Evolutionary conservation across 2,329 filamentous ascomycete species (phyloP).

Genomic region (Apiospora saccharicola): DNA sequence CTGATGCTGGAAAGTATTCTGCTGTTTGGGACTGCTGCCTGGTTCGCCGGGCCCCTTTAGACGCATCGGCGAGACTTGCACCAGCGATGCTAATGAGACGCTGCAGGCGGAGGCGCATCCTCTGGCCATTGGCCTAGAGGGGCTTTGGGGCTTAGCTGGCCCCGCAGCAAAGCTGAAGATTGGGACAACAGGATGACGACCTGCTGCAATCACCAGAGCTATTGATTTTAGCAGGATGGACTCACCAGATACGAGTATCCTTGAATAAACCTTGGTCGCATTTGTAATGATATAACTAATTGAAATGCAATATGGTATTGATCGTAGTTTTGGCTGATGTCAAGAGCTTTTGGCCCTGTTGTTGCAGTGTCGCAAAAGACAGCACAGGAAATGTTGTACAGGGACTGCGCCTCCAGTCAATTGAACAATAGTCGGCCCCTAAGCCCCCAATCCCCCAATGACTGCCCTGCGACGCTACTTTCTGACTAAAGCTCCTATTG

Average conservation of each 20-base stretch:
- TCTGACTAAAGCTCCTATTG: conserved; percentile 44
- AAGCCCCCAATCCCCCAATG: background rate
- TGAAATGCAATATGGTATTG: background rate
- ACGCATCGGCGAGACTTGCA: background rate
- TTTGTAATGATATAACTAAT: too few relatives aligned
- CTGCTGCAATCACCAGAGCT: background rate
- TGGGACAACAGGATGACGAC: background rate
- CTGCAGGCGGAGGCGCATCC: background rate
- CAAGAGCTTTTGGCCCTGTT: background rate
- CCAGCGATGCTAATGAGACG: background rate
- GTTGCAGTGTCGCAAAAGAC: background rate
- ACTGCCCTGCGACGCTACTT: background rate
- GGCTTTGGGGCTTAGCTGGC: background rate
- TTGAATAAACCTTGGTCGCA: fast-evolving
- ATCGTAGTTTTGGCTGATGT: background rate
- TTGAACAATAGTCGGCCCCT: background rate
- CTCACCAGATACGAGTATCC: background rate
- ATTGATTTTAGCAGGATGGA: background rate
- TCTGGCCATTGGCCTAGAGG: background rate
- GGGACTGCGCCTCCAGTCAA: background rate
- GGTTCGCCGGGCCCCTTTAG: background rate
- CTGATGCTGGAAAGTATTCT: background rate
- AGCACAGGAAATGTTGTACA: too few relatives aligned
- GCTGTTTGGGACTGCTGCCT: background rate
- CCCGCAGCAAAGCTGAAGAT: background rate